Percentiles rank a stretch among this genome's conserved stretches.
Evolutionary conservation across 306 rosid genomes (phyloP).

Genomic region (Fragaria ananassa): DNA sequence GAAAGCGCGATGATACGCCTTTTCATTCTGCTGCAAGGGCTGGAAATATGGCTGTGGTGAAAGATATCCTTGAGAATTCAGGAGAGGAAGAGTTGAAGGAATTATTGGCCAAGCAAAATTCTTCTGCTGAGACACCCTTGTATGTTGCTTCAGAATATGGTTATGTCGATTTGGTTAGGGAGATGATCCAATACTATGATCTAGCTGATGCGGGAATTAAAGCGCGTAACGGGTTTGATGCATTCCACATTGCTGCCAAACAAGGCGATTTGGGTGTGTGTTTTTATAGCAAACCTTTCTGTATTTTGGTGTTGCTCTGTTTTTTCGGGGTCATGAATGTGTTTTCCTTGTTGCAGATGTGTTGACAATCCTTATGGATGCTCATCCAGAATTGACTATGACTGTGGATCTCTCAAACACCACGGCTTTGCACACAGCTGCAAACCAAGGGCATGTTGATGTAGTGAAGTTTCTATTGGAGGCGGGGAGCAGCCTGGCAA

Average conservation of each 20-base stretch:
- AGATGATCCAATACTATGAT: slow-evolving; percentile 70
- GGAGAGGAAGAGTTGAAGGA: slow-evolving; percentile 49
- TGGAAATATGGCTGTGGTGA: slow-evolving; percentile 49
- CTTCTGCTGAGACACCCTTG: slow-evolving; percentile 83
- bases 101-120: slow-evolving; percentile 64
- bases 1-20: slow-evolving; percentile 77
- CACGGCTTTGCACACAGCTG: slow-evolving; percentile 96
- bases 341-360: slow-evolving; percentile 48
- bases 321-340: slow-evolving; percentile 13
- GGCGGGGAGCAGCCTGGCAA: slow-evolving; percentile 72
- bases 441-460: slow-evolving; percentile 78
- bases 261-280: slow-evolving; percentile 81
- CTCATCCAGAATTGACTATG: slow-evolving; percentile 78
- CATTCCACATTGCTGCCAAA: slow-evolving; percentile 93
- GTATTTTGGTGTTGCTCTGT: slow-evolving; percentile 2
- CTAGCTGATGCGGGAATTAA: slow-evolving; percentile 73
- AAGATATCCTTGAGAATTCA: slow-evolving; percentile 36
- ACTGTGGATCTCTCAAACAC: slow-evolving; percentile 91
- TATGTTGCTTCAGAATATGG: slow-evolving; percentile 91
- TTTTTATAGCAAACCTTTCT: not conserved
- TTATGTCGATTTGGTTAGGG: slow-evolving; percentile 68
- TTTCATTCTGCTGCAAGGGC: slow-evolving; percentile 81
- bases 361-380: slow-evolving; percentile 68
- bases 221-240: slow-evolving; percentile 93
- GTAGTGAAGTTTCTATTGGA: slow-evolving; percentile 65